A percentile compares a stretch with the other conserved stretches of the same genome.
Evolutionary conservation across 768 basidiomycete genomes (phyloP).

Genomic region (Rhizopogon vinicolor): DNA sequence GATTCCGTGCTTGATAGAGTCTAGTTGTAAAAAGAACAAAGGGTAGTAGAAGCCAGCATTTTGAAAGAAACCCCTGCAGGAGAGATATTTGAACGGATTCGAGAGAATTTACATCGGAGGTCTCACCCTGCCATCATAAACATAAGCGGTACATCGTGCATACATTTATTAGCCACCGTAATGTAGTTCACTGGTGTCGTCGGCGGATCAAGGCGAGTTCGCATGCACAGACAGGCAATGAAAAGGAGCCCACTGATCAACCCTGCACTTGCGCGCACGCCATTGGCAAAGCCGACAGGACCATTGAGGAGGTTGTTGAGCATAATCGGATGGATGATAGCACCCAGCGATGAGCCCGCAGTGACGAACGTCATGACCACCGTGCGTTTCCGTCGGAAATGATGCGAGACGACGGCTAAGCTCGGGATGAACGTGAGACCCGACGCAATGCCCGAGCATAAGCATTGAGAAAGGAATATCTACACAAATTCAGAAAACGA

Average conservation of each 20-base stretch:
- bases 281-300: slow-evolving; percentile 35
- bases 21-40: slow-evolving; percentile 53
- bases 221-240: slow-evolving; percentile 26
- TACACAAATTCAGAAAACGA: slow-evolving; percentile 9
- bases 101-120: neutral
- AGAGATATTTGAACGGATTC: neutral
- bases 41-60: slow-evolving; percentile 41
- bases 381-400: slow-evolving; percentile 37
- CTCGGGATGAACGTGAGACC: slow-evolving; percentile 45
- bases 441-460: slow-evolving; percentile 40
- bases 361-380: slow-evolving; percentile 41
- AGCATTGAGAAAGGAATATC: slow-evolving; percentile 47
- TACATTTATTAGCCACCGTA: slow-evolving; percentile 9
- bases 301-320: slow-evolving; percentile 23
- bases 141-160: slow-evolving; percentile 13
- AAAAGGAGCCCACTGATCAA: slow-evolving; percentile 34
- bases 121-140: slow-evolving; percentile 18
- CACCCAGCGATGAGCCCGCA: slow-evolving; percentile 31
- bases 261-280: slow-evolving; percentile 45
- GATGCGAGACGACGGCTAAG: slow-evolving; percentile 38
- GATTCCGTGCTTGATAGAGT: slow-evolving; percentile 44
- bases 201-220: slow-evolving; percentile 35
- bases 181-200: slow-evolving; percentile 11
- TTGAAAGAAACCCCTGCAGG: slow-evolving; percentile 21
- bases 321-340: slow-evolving; percentile 23